These are phyloP conservation scores for Arachis stenosperma DNA, from an alignment of 306 rosid genomes.

Conservation along the genomic window DNA sequence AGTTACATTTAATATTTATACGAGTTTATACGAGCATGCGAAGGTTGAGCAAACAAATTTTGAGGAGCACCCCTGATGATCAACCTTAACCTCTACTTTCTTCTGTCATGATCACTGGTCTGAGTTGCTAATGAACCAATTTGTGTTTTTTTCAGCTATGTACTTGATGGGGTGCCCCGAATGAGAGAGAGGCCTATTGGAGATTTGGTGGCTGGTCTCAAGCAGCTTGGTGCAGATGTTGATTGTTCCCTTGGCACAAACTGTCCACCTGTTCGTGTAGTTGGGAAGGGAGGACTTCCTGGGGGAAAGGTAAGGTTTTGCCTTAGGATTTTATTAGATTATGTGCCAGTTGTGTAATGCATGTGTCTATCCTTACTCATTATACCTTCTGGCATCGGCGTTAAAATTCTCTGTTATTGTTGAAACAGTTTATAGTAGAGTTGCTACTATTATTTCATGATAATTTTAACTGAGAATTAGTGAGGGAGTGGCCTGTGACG, in stretches of 20 bases:
- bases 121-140: slow-evolving; percentile 22
- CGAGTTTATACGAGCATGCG: neutral
- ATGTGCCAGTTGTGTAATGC: neutral
- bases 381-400: neutral
- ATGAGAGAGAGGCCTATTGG: slow-evolving; percentile 99
- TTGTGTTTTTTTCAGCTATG: slow-evolving; percentile 60
- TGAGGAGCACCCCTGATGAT: slow-evolving; percentile 13
- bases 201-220: slow-evolving; percentile 90
- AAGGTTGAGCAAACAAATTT: slow-evolving; percentile 7
- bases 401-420: slow-evolving; percentile 21
- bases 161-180: slow-evolving; percentile 98
- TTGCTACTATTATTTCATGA: neutral
- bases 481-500: neutral
- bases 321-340: slow-evolving; percentile 22
- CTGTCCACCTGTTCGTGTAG: slow-evolving; percentile 93
- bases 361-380: neutral
- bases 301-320: slow-evolving; percentile 85
- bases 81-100: slow-evolving; percentile 14
- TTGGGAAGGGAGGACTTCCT: slow-evolving; percentile 98
- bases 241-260: slow-evolving; percentile 94
- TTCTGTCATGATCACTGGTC: slow-evolving; percentile 11
- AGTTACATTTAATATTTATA: slow-evolving; percentile 10
- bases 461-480: slow-evolving; percentile 19
- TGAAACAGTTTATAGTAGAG: neutral
- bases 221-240: slow-evolving; percentile 95